Base-by-base conservation (phyloP, 2,329 filamentous ascomycete genomes). In the Colletotrichum agaves region DNA sequence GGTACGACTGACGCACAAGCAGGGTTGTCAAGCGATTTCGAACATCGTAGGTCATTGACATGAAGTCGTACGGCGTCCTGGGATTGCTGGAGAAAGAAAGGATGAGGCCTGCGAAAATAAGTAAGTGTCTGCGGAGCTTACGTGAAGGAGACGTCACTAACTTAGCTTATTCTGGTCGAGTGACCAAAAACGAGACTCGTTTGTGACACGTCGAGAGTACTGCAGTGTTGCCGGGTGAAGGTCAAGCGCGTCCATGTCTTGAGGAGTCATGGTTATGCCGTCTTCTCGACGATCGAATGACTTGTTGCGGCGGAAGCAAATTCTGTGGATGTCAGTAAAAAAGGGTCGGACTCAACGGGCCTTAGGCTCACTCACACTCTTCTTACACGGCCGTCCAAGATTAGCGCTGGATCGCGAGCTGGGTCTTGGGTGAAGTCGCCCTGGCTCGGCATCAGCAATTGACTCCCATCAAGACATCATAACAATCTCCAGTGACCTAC, bases 21-120 rank as follows among this genome's bases (percentile, higher is more conserved):
- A 81, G 78, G 1, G 78, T 83, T 2, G 81, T 75, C 3, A 76
- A 78, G 19, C 77, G 77, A 7, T 75, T 77, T 8, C 75, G 72
- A 39, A 84, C 71, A 61, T 78, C 76, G 72, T 83, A 83, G 4
- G 80, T 79, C 79, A 83, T 81, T 46, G 81, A 83, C 10, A 83
- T 73, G 69, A 83, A 84, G 71, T 84, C 82, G 52, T 81, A 83
- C 0, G 82, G 81, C 0, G 82, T 81, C 47, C 78, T 79, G 21
- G 82, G 80, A 60, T 80, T 79, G 21, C 77, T 76, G 3, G 82
- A 82, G 70, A 84, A 84, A 37, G 80, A 80, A 58, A 84, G 75
- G 58, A 83, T 80, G 41, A 84, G 71, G 68, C 80, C 80, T 81
- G 15, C 1, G 0, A 33, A 15, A 1, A 27, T 74, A 23, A 1